Conservation (phyloP, 768 basidiomycete genomes). For the Hortiboletus flavorubellus region DNA sequence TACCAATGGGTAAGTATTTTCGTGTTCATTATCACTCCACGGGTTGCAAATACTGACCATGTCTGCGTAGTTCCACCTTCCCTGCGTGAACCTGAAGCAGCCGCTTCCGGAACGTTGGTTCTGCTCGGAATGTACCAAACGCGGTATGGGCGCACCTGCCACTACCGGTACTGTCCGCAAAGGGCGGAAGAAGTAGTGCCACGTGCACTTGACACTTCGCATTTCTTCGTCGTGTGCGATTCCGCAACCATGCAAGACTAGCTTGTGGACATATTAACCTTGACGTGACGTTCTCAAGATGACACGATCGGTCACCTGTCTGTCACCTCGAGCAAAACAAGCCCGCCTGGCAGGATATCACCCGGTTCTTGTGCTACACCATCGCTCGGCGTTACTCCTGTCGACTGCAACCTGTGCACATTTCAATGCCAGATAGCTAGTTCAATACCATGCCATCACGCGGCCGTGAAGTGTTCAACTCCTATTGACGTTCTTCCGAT, state of each 20-base stretch:
- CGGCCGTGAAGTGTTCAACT: neutral
- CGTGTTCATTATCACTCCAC: neutral
- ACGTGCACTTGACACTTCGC: neutral
- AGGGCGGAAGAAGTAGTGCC: constrained; percentile 40
- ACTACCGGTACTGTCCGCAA: constrained; percentile 32
- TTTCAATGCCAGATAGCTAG: neutral
- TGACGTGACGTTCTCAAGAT: neutral
- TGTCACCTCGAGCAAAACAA: neutral
- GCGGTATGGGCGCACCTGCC: constrained; percentile 33
- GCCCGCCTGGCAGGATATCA: neutral
- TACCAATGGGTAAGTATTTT: constrained; percentile 58
- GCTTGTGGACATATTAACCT: constrained; percentile 2
- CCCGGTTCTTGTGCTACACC: neutral
- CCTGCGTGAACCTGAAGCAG: constrained; percentile 55
- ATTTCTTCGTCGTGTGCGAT: neutral
- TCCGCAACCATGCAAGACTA: neutral
- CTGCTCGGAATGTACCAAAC: constrained; percentile 51
- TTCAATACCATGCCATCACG: neutral
- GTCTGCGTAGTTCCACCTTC: constrained; percentile 53
- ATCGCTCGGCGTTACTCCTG: neutral
- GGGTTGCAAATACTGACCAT: constrained; percentile 10
- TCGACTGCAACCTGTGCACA: neutral
- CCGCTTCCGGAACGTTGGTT: constrained; percentile 58
- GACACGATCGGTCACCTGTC: neutral
- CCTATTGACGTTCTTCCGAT: constrained; percentile 7